Percentiles rank a stretch among this genome's conserved stretches.
phyloP scores from a whole-genome alignment of 73 alveolate species.

The Paramecium pentaurelia region DNA sequence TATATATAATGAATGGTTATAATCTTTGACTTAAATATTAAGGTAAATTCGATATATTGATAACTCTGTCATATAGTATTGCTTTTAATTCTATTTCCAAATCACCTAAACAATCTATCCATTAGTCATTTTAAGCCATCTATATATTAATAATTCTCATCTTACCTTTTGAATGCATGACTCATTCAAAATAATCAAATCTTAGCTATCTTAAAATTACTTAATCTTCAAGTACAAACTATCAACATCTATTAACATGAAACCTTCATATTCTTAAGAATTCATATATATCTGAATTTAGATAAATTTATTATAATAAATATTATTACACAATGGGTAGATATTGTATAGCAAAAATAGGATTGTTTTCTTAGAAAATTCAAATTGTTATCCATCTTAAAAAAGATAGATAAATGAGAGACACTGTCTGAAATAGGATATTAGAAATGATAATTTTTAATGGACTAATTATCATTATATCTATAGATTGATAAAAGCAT shows the following conservation, averaged over 20 bases:
- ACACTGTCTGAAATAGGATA: too few species aligned
- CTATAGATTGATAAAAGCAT: too few species aligned
- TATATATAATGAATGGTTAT: background rate
- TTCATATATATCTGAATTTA: background rate
- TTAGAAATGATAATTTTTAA: too few species aligned
- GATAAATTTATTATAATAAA: background rate
- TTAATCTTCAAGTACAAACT: background rate
- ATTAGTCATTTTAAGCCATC: background rate
- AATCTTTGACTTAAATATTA: background rate
- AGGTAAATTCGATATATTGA: background rate
- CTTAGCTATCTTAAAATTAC: background rate
- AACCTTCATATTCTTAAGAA: background rate
- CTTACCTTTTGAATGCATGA: background rate
- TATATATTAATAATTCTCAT: background rate
- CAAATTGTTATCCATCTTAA: too few species aligned
- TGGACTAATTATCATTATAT: too few species aligned
- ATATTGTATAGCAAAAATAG: background rate
- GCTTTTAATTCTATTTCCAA: conserved; percentile 30
- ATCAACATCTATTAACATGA: background rate
- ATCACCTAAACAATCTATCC: background rate
- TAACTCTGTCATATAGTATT: background rate
- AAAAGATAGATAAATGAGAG: too few species aligned
- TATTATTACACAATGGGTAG: background rate
- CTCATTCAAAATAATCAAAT: background rate
- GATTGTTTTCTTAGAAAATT: too few species aligned